A percentile compares a stretch with the other conserved stretches of the same genome.
Conservation (phyloP, 148 eudicot genomes). For the Pharnaceum exiguum region DNA sequence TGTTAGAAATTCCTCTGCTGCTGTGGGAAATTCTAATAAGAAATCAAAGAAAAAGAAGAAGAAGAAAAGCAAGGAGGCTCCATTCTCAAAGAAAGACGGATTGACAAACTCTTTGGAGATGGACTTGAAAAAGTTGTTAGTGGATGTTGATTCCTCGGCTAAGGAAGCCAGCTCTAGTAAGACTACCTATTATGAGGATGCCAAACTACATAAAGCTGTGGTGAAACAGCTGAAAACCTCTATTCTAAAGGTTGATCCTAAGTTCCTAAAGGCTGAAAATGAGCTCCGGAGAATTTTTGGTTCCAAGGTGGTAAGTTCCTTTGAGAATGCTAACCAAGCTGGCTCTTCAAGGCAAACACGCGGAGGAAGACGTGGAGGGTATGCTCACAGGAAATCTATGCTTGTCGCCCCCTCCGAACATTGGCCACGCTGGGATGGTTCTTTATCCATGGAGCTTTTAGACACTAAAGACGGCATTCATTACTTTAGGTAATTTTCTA, state of each 20-base stretch:
- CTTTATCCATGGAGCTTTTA: conserved; percentile 87
- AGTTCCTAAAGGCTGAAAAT: conserved; percentile 80
- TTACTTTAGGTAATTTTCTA: conserved; percentile 53
- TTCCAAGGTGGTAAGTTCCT: conserved; percentile 79
- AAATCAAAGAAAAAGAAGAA: conserved; percentile 86
- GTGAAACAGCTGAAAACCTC: conserved; percentile 35
- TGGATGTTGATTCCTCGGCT: conserved; percentile 40
- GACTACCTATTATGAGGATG: conserved; percentile 15
- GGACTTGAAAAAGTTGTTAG: conserved; percentile 39
- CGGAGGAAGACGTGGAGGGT: conserved; percentile 75
- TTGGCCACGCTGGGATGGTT: conserved; percentile 99
- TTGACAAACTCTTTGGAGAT: conserved; percentile 26
- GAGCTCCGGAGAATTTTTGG: conserved; percentile 95
- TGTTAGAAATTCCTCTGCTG: conserved; percentile 21
- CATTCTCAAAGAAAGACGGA: conserved; percentile 15
- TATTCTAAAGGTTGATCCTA: conserved; percentile 78
- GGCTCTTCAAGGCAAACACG: conserved; percentile 67
- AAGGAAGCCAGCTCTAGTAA: conserved; percentile 23
- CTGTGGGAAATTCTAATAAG: conserved; percentile 33
- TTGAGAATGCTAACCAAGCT: conserved; percentile 58
- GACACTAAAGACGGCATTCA: conserved; percentile 60
- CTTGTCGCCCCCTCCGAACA: conserved; percentile 82
- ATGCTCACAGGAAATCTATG: conserved; percentile 55
- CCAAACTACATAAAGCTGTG: conserved; percentile 17
- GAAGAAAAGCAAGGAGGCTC: conserved; percentile 53